These are phyloP conservation scores for Chytridium lagenaria DNA, from an alignment of 371 early-diverging fungal species.

Conservation along the genomic window DNA sequence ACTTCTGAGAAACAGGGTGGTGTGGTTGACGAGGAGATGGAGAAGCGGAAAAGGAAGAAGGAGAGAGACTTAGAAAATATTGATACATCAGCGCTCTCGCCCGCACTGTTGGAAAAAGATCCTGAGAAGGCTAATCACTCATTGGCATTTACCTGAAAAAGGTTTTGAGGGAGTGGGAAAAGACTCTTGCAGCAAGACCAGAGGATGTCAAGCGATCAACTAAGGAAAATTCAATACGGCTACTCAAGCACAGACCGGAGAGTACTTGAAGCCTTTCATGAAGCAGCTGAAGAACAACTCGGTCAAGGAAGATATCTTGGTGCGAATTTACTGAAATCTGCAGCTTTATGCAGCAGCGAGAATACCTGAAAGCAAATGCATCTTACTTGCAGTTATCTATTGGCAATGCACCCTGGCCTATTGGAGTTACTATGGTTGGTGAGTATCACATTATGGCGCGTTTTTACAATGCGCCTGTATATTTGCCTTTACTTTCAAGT, in stretches of 20 bases:
- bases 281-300: conserved; percentile 78
- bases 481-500: too few relatives aligned
- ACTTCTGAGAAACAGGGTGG: conserved; percentile 55
- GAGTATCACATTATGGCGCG: conserved; percentile 33
- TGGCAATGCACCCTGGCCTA: conserved; percentile 99
- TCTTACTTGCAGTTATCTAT: conserved; percentile 92
- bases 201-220: conserved; percentile 74
- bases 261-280: conserved; percentile 91
- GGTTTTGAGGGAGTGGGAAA: conserved; percentile 88
- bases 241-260: conserved; percentile 80
- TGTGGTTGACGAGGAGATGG: conserved; percentile 40
- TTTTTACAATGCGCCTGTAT: neutral
- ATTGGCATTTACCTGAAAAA: conserved; percentile 84
- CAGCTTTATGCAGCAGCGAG: conserved; percentile 78
- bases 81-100: conserved; percentile 68
- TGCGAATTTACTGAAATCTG: conserved; percentile 90
- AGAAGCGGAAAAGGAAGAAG: conserved; percentile 24
- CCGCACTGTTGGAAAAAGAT: conserved; percentile 73
- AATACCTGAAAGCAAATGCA: conserved; percentile 93
- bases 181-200: conserved; percentile 75
- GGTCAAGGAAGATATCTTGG: conserved; percentile 84
- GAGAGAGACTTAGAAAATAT: conserved; percentile 39
- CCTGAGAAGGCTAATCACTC: conserved; percentile 75
- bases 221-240: conserved; percentile 84
- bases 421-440: conserved; percentile 91